Evolutionary conservation across 2,329 filamentous ascomycete genomes (phyloP), one percentile per base, ranked within the genome.

Genomic region (Didymella keratinophila): DNA sequence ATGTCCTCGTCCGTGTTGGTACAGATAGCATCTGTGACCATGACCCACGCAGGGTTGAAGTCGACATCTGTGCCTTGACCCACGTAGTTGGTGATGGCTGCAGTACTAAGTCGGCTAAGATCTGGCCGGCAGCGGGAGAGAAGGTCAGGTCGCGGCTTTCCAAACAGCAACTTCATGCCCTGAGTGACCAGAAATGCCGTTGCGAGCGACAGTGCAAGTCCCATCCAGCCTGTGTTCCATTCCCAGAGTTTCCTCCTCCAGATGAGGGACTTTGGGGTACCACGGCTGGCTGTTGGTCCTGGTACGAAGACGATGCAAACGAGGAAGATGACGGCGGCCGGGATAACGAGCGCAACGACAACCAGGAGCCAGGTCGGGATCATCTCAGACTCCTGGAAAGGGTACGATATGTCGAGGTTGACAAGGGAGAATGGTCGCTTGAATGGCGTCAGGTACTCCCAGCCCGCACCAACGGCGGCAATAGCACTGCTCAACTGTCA

Each of bases 211-310:
- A 97, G 81, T 0, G 83, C 91, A 2, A 97, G 83, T 0, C 93
- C 93, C 69, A 97, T 86, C 87, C 89, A 92, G 58, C 91, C 93
- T 2, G 87, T 87, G 73, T 97, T 92, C 75, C 91, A 87, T 76
- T 97, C 93, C 93, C 94, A 97, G 1, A 97, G 76, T 78, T 95
- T 97, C 64, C 91, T 85, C 72, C 86, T 86, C 88, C 91, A 93
- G 43, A 93, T 82, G 52, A 91, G 78, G 4, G 83, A 76, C 63
- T 83, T 83, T 1, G 90, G 87, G 0, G 89, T 88, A 20, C 84
- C 82, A 41, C 81, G 81, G 16, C 86, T 84, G 0, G 89, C 87
- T 1, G 87, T 88, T 6, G 86, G 83, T 3, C 90, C 91, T 1
- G 92, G 92, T 0, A 95, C 87, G 65, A 94, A 78, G 10, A 86